Base-by-base conservation (phyloP, 2,329 filamentous ascomycete species). In the Clarireedia paspali region DNA sequence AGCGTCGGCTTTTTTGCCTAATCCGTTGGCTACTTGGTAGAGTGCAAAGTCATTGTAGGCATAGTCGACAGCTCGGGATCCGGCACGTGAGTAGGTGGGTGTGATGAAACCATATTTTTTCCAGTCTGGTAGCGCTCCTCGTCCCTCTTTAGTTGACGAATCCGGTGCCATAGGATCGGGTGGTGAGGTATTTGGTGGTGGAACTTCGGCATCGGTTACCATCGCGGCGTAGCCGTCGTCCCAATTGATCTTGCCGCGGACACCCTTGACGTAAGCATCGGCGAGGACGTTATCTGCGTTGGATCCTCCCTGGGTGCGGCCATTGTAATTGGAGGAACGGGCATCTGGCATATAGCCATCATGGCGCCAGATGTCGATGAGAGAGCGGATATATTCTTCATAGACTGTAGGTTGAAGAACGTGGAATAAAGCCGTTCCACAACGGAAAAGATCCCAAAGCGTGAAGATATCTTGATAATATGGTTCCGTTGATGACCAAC, bases 391-490 rank as follows among this genome's bases (percentile, higher is more conserved):
- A 59, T 84, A 79, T 64, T 85, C 84, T 65, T 84, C 81, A 63
- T 88, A 84, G 12, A 78, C 76, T 0, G 64, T 67, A 0, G 85
- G 85, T 55, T 87, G 79, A 1, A 88, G 68, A 20, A 89, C 74
- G 34, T 88, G 85, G 59, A 85, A 77, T 0, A 89, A 73, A 0
- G 84, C 71, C 0, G 81, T 86, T 0, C 81, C 79, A 66, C 82
- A 88, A 23, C 85, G 80, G 67, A 87, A 75, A 15, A 72, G 48
- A 57, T 82, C 79, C 85, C 86, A 89, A 23, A 85, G 77, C 0
- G 85, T 88, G 64, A 87, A 88, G 15, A 85, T 80, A 57, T 89
- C 85, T 57, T 87, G 82, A 63, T 86, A 89, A 64, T 87, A 88
- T 1, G 85, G 85, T 67, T 89, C 85, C 0, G 66, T 63, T 1